These are phyloP conservation scores for Saitozyma podzolica DNA, from an alignment of 768 basidiomycete species.

Conservation along the genomic window DNA sequence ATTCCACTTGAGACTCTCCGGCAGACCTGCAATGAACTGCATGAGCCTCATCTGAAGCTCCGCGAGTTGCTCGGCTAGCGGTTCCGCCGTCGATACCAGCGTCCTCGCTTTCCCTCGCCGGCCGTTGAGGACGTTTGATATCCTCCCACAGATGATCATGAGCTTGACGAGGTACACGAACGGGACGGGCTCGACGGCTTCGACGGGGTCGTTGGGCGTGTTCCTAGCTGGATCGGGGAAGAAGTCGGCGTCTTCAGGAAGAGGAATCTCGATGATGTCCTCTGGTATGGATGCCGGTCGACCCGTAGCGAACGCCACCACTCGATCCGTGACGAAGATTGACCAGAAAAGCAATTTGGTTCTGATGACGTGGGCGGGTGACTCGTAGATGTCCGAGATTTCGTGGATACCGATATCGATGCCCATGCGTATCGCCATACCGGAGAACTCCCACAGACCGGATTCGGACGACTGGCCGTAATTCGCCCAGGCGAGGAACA, in stretches of 20 bases:
- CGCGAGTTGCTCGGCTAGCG: conserved; percentile 33
- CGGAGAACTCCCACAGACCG: conserved; percentile 47
- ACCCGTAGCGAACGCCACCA: conserved; percentile 44
- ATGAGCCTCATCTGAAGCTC: conserved; percentile 45
- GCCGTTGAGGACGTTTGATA: conserved; percentile 48
- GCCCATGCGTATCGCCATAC: conserved; percentile 48
- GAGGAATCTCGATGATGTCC: conserved; percentile 47
- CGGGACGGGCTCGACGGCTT: conserved; percentile 41
- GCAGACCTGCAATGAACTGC: conserved; percentile 39
- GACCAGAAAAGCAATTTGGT: conserved; percentile 47
- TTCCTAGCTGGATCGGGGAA: conserved; percentile 46
- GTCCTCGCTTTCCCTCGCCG: conserved; percentile 42
- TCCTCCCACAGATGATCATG: conserved; percentile 50
- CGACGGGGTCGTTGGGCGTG: conserved; percentile 13
- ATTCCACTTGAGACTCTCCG: conserved; percentile 42
- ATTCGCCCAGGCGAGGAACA: conserved; percentile 46
- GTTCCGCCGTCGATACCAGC: conserved; percentile 33
- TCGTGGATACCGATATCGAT: conserved; percentile 48
- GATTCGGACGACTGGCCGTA: conserved; percentile 47
- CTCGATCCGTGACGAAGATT: conserved; percentile 47
- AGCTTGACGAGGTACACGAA: conserved; percentile 47
- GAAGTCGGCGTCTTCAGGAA: conserved; percentile 47
- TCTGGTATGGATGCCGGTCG: conserved; percentile 41
- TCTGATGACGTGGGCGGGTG: conserved; percentile 39
- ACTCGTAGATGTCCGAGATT: conserved; percentile 47